Evolutionary conservation across 208 protist species (phyloP).

Genomic region (Leishmania braziliensis): DNA sequence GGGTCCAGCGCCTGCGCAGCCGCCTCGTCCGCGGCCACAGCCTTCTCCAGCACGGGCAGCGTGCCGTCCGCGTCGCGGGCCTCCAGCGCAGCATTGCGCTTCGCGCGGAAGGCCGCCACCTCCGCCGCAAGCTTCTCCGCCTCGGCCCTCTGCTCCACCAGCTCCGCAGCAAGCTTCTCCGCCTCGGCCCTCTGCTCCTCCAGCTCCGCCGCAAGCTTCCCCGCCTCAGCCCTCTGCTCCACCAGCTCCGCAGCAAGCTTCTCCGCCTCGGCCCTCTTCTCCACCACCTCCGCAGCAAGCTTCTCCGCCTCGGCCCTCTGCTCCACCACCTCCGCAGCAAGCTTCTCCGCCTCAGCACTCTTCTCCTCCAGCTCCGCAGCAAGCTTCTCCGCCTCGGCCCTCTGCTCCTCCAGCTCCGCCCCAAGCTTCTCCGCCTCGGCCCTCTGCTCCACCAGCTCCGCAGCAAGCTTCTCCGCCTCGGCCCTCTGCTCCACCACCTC

Average conservation of each 20-base stretch:
- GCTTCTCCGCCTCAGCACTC: conserved; percentile 3
- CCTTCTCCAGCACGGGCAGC: conserved; percentile 23
- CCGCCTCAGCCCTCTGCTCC: background rate
- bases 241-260: background rate
- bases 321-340: conserved; percentile 4
- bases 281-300: no score
- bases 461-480: background rate
- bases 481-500: no score
- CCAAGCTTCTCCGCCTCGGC: conserved; percentile 23
- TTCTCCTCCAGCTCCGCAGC: background rate
- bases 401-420: conserved; percentile 23
- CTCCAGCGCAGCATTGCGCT: conserved; percentile 32
- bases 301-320: background rate
- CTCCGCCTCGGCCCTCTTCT: no score
- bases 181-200: no score
- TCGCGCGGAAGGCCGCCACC: conserved; percentile 11
- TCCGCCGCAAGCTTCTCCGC: no score
- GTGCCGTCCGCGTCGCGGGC: conserved; percentile 29
- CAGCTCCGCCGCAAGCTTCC: background rate
- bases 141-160: no score
- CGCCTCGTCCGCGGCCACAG: conserved; percentile 24
- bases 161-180: no score
- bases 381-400: background rate
- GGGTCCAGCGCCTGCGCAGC: conserved; percentile 25
- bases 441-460: conserved; percentile 18